Evolutionary conservation across 2,329 filamentous ascomycete genomes (phyloP).

Genomic region (Pseudogymnoascus sp.): DNA sequence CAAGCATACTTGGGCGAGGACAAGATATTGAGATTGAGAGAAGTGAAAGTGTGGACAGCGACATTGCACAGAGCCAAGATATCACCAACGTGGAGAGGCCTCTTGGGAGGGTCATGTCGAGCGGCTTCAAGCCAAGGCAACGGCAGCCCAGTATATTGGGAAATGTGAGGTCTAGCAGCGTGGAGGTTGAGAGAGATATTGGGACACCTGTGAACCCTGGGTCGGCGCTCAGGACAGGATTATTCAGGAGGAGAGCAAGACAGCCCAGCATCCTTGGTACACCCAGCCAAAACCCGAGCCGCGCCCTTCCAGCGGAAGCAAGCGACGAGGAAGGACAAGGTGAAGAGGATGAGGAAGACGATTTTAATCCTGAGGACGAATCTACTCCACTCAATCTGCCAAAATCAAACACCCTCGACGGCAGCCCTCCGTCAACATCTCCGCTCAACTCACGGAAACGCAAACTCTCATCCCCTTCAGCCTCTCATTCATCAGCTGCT

Average conservation of each 20-base stretch:
- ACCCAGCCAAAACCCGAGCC: constrained; percentile 2
- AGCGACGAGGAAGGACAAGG: constrained; percentile 34
- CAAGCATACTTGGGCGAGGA: constrained; percentile 50
- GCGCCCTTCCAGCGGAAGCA: constrained; percentile 24
- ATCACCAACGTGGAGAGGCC: constrained; percentile 12
- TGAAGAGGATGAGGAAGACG: constrained; percentile 40
- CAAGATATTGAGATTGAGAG: constrained; percentile 21
- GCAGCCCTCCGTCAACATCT: constrained; percentile 29
- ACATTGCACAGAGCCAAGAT: constrained; percentile 12
- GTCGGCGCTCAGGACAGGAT: constrained; percentile 46
- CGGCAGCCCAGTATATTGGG: constrained; percentile 33
- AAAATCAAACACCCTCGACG: constrained; percentile 33
- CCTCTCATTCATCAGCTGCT: constrained; percentile 25
- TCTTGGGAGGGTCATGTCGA: background rate
- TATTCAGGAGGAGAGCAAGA: constrained; percentile 51
- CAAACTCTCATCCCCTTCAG: constrained; percentile 36
- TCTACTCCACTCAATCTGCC: constrained; percentile 57
- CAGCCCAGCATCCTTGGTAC: constrained; percentile 56
- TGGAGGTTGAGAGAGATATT: constrained; percentile 16
- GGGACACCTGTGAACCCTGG: constrained; percentile 26
- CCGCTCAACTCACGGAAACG: constrained; percentile 44
- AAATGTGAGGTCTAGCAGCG: constrained; percentile 24
- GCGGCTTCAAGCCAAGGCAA: constrained; percentile 29
- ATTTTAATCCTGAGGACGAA: constrained; percentile 59
- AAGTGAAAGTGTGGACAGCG: constrained; percentile 11